phyloP scores from a whole-genome alignment of 192 early-diverging fungal species.

The Podila horticola region DNA sequence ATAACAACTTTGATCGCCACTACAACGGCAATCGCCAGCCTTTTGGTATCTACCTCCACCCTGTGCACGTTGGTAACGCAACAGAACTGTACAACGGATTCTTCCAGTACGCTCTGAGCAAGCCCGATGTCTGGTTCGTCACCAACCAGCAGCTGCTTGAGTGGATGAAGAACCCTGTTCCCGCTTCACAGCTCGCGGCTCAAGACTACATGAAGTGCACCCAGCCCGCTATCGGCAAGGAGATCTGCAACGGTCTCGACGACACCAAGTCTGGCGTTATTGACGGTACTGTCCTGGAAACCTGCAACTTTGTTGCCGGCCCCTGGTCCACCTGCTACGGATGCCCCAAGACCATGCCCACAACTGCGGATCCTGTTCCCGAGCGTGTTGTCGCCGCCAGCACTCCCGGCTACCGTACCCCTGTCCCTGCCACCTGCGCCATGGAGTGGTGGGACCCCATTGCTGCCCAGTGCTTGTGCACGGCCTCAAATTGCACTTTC shows the following conservation, averaged over 20 bases:
- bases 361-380: slow-evolving; percentile 56
- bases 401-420: slow-evolving; percentile 48
- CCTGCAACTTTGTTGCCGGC: slow-evolving; percentile 60
- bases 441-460: slow-evolving; percentile 78
- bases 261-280: slow-evolving; percentile 41
- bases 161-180: slow-evolving; percentile 86
- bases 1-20: slow-evolving; percentile 66
- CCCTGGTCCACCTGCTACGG: slow-evolving; percentile 66
- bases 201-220: slow-evolving; percentile 76
- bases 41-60: slow-evolving; percentile 58
- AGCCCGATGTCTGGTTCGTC: slow-evolving; percentile 79
- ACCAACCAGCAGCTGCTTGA: slow-evolving; percentile 73
- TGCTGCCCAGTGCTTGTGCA: slow-evolving; percentile 69
- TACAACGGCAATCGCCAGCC: slow-evolving; percentile 62
- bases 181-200: slow-evolving; percentile 66
- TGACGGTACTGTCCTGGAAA: slow-evolving; percentile 47
- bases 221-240: slow-evolving; percentile 63
- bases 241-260: slow-evolving; percentile 80
- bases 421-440: slow-evolving; percentile 70
- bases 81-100: slow-evolving; percentile 55
- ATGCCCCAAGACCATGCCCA: slow-evolving; percentile 57
- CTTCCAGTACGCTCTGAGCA: slow-evolving; percentile 59
- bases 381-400: slow-evolving; percentile 27
- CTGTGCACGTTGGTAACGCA: slow-evolving; percentile 55
- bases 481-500: slow-evolving; percentile 61